Evolutionary conservation across 306 rosid species (phyloP), one percentile per base, ranked within the genome.

Genomic region (Inga oerstediana): DNA sequence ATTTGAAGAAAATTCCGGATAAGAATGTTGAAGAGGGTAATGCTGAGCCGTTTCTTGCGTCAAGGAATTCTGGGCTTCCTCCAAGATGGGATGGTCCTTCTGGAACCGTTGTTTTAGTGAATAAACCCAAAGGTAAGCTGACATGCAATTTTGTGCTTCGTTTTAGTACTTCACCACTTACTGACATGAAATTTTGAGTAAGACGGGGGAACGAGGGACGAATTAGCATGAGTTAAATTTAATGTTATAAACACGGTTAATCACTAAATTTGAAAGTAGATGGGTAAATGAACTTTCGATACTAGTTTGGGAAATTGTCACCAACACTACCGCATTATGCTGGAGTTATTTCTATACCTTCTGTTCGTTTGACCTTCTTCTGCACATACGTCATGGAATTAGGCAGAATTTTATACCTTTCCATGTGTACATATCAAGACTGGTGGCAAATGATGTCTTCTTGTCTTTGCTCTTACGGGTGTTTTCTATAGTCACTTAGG

Each of bases 91-190:
- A 95, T 79, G 46, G 86, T 86, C 94, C 92, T 0, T 79, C 62
- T 81, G 99, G 99, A 78, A 92, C 98, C 2, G 97, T 93, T 79
- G 85, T 93, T 45, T 89, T 95, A 88, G 82, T 95, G 82, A 93
- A 95, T 91, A 95, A 95, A 80, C 99, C 99, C 52, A 95, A 93
- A 92, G 99, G 99, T 92, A 39, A 83, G 79, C 77, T 69, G 15
- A 12, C 41, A 46, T 64, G n/a, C 39, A 11, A 77, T 10, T 81
- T 48, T 39, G 69, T 59, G 67, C 3, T 51, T 19, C 77, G 20
- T 59, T 43, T 43, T 15, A 71, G 58, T 45, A 61, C 32, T 16
- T 76, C 70, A 14, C 7, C 69, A 58, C 16, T 34, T 22, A 9
- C n/a, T 37, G 49, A 76, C 68, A 0, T 20, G 52, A 39, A 66